These are phyloP conservation scores for Auricularia sp. DNA, from an alignment of 768 basidiomycete genomes.

Conservation along the genomic window DNA sequence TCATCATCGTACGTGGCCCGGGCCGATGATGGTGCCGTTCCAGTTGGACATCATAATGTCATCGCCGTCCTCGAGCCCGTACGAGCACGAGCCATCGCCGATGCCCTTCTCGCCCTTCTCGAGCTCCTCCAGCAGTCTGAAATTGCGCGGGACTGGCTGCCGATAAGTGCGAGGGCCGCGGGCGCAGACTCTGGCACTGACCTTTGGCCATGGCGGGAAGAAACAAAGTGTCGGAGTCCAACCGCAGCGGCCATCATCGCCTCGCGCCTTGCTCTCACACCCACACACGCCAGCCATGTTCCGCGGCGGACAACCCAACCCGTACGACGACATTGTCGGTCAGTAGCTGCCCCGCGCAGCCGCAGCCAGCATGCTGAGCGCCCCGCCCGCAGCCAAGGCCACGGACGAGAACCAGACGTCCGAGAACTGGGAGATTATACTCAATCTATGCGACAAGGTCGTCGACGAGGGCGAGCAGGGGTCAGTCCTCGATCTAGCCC, in stretches of 20 bases:
- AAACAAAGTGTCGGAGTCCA: background rate
- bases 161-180: background rate
- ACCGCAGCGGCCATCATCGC: slow-evolving; percentile 1
- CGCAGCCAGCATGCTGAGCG: slow-evolving; percentile 1
- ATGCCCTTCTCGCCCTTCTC: slow-evolving; percentile 99
- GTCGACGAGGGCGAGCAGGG: slow-evolving; percentile 78
- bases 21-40: slow-evolving; percentile 99
- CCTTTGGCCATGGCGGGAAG: slow-evolving; percentile 24
- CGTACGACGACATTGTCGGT: slow-evolving; percentile 92
- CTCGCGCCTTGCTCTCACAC: background rate
- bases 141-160: slow-evolving; percentile 81
- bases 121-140: slow-evolving; percentile 92
- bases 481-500: slow-evolving; percentile 31
- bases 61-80: slow-evolving; percentile 89
- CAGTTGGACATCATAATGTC: slow-evolving; percentile 97
- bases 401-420: slow-evolving; percentile 94
- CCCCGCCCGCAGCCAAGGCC: slow-evolving; percentile 56
- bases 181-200: slow-evolving; percentile 2
- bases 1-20: slow-evolving; percentile 69
- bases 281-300: slow-evolving; percentile 42
- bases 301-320: slow-evolving; percentile 51
- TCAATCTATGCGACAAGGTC: slow-evolving; percentile 95
- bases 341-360: slow-evolving; percentile 22
- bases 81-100: slow-evolving; percentile 95
- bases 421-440: slow-evolving; percentile 92